Evolutionary conservation across 805 yeast genomes (phyloP).

Genomic region (Yamadazyma insecticola): DNA sequence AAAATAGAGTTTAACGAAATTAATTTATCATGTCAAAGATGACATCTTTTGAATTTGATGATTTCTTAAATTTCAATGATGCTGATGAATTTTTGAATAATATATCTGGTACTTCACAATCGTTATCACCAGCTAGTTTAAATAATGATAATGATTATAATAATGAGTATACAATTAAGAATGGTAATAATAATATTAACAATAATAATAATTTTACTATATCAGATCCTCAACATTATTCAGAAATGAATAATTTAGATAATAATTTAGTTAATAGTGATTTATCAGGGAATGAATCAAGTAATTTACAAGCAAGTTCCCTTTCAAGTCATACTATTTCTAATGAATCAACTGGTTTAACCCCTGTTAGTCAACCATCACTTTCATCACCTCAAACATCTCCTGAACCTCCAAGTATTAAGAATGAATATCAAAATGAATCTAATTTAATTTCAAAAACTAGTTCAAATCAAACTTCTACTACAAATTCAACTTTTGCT

Average conservation of each 20-base stretch:
- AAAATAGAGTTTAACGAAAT: no score
- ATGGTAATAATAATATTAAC: conserved; percentile 5
- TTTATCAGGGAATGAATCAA: no score
- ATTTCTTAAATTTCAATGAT: conserved; percentile 21
- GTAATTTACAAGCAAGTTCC: conserved; percentile 3
- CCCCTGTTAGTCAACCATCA: conserved; percentile 16
- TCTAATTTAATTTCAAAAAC: neutral
- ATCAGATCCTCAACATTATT: neutral
- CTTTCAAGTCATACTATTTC: conserved; percentile 6
- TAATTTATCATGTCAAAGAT: no score
- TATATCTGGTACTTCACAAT: conserved; percentile 19
- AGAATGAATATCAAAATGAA: conserved; percentile 1
- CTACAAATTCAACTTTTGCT: neutral
- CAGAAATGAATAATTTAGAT: neutral
- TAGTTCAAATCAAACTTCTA: neutral
- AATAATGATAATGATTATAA: conserved; percentile 3
- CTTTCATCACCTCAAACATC: conserved; percentile 19
- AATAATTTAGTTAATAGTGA: neutral
- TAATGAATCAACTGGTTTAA: conserved; percentile 11
- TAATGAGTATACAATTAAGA: conserved; percentile 1
- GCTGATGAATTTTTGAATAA: conserved; percentile 26
- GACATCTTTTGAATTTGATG: no score
- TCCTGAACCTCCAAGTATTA: conserved; percentile 8
- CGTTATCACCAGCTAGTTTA: conserved; percentile 14
- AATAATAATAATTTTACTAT: conserved; percentile 1